phyloP scores from a whole-genome alignment of 163 green algal genomes.

The Coccomyxa subellipsoidea region DNA sequence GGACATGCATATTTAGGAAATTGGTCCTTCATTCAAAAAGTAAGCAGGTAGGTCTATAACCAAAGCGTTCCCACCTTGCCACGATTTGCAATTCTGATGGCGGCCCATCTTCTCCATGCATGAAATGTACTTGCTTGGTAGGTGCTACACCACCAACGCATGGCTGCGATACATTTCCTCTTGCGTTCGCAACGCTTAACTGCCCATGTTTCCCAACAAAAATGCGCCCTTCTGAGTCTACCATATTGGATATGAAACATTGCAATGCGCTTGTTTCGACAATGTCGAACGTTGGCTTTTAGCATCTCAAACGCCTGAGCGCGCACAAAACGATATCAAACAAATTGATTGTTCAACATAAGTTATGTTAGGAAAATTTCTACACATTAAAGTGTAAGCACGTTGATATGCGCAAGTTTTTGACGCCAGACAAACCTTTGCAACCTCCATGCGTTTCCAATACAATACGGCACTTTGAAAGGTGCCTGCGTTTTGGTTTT shows the following conservation, averaged over 20 bases:
- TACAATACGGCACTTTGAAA: neutral
- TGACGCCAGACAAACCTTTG: neutral
- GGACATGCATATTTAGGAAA: no score
- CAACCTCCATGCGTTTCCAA: neutral
- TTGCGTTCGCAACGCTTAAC: neutral
- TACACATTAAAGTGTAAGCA: neutral
- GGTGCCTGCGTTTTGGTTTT: neutral
- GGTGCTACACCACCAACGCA: neutral
- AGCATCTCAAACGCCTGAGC: neutral
- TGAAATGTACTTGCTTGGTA: neutral
- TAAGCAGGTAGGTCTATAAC: no score
- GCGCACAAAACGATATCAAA: neutral
- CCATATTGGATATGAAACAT: neutral
- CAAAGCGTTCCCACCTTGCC: neutral
- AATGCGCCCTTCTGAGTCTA: neutral
- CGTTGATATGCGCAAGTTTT: neutral
- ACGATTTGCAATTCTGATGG: neutral
- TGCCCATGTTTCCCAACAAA: neutral
- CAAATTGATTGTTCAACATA: no score
- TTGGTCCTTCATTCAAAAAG: no score
- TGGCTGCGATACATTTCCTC: neutral
- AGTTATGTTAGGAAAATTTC: neutral
- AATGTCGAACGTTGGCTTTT: neutral
- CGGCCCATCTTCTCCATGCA: neutral
- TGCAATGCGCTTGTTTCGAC: neutral